Evolutionary conservation across 2,329 filamentous ascomycete genomes (phyloP).

Genomic region (Xylaria multiplex): DNA sequence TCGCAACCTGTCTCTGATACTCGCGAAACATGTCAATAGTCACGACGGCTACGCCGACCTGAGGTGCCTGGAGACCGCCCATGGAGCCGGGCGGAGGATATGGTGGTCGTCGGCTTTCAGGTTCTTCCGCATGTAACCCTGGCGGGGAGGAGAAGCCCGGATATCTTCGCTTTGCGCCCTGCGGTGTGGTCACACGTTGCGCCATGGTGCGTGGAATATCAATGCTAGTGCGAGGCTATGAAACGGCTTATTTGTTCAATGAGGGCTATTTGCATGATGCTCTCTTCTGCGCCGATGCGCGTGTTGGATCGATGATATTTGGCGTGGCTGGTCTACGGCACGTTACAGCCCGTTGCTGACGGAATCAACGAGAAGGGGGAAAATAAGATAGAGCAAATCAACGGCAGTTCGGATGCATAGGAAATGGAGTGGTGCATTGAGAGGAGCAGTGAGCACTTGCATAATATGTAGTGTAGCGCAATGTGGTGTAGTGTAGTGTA

Average conservation of each 20-base stretch:
- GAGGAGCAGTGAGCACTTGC: constrained; percentile 28
- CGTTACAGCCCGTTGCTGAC: constrained; percentile 29
- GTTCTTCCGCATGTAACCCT: constrained; percentile 34
- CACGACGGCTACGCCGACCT: constrained; percentile 38
- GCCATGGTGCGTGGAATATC: constrained; percentile 28
- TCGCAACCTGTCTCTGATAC: constrained; percentile 32
- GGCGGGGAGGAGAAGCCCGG: constrained; percentile 36
- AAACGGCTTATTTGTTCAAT: constrained; percentile 11
- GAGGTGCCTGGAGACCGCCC: constrained; percentile 35
- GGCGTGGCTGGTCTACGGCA: constrained; percentile 25
- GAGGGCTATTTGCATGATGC: constrained; percentile 28
- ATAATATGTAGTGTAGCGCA: constrained; percentile 1
- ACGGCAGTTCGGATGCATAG: constrained; percentile 31
- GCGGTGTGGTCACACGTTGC: constrained; percentile 33
- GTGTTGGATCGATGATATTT: constrained; percentile 12
- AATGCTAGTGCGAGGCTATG: constrained; percentile 26
- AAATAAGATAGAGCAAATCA: constrained; percentile 16
- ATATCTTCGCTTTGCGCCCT: constrained; percentile 37
- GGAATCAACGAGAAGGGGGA: constrained; percentile 17
- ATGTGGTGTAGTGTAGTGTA: neutral
- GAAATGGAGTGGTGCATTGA: constrained; percentile 25
- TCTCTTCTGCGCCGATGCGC: constrained; percentile 19
- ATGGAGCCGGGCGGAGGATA: constrained; percentile 33
- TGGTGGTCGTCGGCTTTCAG: constrained; percentile 34
- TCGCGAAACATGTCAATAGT: constrained; percentile 39